Conservation (phyloP, 768 basidiomycete genomes). For the Pisolithus microcarpus region DNA sequence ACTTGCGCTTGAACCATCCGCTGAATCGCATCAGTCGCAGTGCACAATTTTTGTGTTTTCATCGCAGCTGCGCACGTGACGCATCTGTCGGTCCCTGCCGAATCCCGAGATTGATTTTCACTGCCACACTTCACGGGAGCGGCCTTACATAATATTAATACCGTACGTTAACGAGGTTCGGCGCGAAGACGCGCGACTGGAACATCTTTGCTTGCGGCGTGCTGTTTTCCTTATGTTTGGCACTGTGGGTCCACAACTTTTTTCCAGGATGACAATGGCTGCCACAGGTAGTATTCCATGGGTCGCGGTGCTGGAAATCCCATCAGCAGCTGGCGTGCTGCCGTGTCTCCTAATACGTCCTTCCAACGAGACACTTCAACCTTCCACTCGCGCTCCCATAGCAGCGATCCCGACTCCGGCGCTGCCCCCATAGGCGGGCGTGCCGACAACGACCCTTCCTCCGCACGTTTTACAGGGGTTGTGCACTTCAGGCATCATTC, state of each 20-base stretch:
- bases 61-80: background rate
- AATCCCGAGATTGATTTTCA: background rate
- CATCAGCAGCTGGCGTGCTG: slow-evolving; percentile 9
- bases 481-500: slow-evolving; percentile 5
- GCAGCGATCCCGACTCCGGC: slow-evolving; percentile 16
- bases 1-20: too few relatives aligned
- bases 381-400: slow-evolving; percentile 10
- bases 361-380: slow-evolving; percentile 5
- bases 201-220: slow-evolving; percentile 1
- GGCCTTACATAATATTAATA: too few relatives aligned
- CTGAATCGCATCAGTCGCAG: background rate
- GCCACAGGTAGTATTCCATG: slow-evolving; percentile 15
- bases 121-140: background rate
- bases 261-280: slow-evolving; percentile 23
- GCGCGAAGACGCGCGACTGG: slow-evolving; percentile 2
- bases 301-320: slow-evolving; percentile 12
- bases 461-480: slow-evolving; percentile 6
- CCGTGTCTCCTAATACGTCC: slow-evolving; percentile 6
- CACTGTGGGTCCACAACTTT: slow-evolving; percentile 26
- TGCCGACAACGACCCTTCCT: slow-evolving; percentile 8
- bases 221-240: slow-evolving; percentile 25
- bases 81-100: background rate
- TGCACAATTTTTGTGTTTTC: background rate
- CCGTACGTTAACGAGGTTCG: background rate
- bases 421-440: slow-evolving; percentile 5